Percentiles rank a stretch among this genome's conserved stretches.
phyloP scores from a whole-genome alignment of 129 eudicot species.

The Escallonia rubra region DNA sequence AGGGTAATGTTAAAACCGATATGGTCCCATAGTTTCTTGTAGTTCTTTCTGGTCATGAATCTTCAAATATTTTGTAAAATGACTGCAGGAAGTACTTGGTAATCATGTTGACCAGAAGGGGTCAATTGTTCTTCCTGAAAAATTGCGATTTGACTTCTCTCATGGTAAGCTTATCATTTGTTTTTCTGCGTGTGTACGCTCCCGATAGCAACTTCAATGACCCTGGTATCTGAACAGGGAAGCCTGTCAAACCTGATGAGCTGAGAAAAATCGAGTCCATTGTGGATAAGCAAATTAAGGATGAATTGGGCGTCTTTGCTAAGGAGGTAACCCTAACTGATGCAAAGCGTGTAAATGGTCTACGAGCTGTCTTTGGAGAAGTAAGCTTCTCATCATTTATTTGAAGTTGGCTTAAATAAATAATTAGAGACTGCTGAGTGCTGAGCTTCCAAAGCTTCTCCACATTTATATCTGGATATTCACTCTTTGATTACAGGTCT shows the following conservation, averaged over 20 bases:
- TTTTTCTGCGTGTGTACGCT: neutral
- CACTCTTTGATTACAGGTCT: conserved; percentile 41
- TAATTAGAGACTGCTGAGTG: neutral
- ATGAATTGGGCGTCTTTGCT: conserved; percentile 74
- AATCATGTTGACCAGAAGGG: conserved; percentile 96
- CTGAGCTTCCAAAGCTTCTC: neutral
- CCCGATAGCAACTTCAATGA: neutral
- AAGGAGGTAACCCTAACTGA: conserved; percentile 83
- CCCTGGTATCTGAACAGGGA: conserved; percentile 42
- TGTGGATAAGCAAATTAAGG: conserved; percentile 87
- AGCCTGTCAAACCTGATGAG: conserved; percentile 87
- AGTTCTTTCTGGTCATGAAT: conserved; percentile 2
- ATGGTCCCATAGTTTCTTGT: neutral
- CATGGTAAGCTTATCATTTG: conserved; percentile 47
- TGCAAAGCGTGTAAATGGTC: conserved; percentile 73
- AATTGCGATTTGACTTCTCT: conserved; percentile 90
- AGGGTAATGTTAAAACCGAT: conserved; percentile 39
- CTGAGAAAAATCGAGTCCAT: conserved; percentile 69
- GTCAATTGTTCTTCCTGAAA: conserved; percentile 96
- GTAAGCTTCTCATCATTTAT: conserved; percentile 27
- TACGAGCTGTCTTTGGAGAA: conserved; percentile 98
- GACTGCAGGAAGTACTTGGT: conserved; percentile 88
- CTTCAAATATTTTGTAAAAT: neutral
- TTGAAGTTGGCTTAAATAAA: neutral
- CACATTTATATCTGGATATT: neutral